Evolutionary conservation across 2,329 filamentous ascomycete species (phyloP), one percentile per base, ranked within the genome.

Genomic region (Zasmidium citrigriseum): DNA sequence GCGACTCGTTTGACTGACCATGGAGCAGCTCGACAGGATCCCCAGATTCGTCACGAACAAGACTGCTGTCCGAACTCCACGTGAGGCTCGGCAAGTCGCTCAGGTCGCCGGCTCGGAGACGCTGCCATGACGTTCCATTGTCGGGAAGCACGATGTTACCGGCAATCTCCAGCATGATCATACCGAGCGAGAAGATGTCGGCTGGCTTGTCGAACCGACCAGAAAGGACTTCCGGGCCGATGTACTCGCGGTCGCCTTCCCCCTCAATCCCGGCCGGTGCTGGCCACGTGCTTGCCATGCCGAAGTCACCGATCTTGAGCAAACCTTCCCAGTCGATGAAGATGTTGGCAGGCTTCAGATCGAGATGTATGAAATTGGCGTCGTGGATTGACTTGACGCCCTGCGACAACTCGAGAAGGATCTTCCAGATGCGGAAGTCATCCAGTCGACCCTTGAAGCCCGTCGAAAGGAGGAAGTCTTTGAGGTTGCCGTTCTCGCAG

Each of bases 391-490:
- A 89, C 74, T 91, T 89, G 62, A 99, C 75, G 38, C 95, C 95
- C 90, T 96, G 63, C 14, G 56, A 54, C 59, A 96, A 77, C 74
- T 99, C 95, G 45, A 96, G 84, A 67, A 98, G 79, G 58, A 98
- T 93, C 79, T 99, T 99, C 91, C 95, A 99, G 74, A 98, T 97
- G 61, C 95, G 86, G 77, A 99, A 99, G 73, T 98, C 95, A 75
- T 99, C 95, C 64, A 99, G 78, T 67, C 93, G 86, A 48, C 91
- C 93, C 72, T 90, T 91, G 61, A 88, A 83, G 22, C 95, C 95
- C 60, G 91, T 86, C 58, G 89, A 85, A n/a, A 86, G 83, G 25
- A 99, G 82, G 72, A 98, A 99, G 16, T 86, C 83, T 72, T 96
- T 89, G 46, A 99, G 79, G 60, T 91, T 96, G 16, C 95, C 95